These are phyloP conservation scores for Trichoderma arundinaceum DNA, from an alignment of 2,329 filamentous ascomycete genomes.

Conservation along the genomic window DNA sequence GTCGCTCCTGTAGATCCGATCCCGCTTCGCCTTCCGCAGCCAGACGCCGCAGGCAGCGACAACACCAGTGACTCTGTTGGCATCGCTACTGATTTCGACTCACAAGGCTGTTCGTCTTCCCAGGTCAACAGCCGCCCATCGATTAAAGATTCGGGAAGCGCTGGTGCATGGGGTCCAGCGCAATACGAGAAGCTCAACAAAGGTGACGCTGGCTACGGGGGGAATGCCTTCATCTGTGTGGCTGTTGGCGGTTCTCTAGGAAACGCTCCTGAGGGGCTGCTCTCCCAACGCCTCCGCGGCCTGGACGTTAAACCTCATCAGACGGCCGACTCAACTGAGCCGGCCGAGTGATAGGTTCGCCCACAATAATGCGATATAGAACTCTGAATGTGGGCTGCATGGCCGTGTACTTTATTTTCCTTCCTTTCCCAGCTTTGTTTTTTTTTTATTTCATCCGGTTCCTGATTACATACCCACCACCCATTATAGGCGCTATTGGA, in stretches of 20 bases:
- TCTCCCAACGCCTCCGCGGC: slow-evolving; percentile 71
- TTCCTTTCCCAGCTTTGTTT: neutral
- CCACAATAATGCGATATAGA: neutral
- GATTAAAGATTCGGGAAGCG: slow-evolving; percentile 44
- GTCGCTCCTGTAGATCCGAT: slow-evolving; percentile 55
- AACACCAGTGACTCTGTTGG: slow-evolving; percentile 40
- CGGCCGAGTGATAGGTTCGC: slow-evolving; percentile 20
- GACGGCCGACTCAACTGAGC: neutral
- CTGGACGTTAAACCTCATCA: slow-evolving; percentile 56
- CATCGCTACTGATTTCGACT: slow-evolving; percentile 36
- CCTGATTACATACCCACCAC: neutral
- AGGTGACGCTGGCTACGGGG: slow-evolving; percentile 67
- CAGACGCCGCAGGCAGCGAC: slow-evolving; percentile 44
- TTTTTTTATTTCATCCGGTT: neutral
- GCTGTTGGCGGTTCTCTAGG: slow-evolving; percentile 43
- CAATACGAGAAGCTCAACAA: slow-evolving; percentile 71
- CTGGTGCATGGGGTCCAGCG: slow-evolving; percentile 42
- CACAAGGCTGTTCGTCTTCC: slow-evolving; percentile 40
- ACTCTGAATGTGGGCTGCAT: neutral
- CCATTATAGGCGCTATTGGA: neutral
- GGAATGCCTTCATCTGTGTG: slow-evolving; percentile 54
- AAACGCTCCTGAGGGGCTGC: slow-evolving; percentile 63
- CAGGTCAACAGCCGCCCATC: slow-evolving; percentile 43
- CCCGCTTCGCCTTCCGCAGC: slow-evolving; percentile 52
- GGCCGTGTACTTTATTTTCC: neutral